Evolutionary conservation across 1,284 basidiomycete genomes (phyloP), one percentile per base, ranked within the genome.

Genomic region (Sporisorium sorghi): DNA sequence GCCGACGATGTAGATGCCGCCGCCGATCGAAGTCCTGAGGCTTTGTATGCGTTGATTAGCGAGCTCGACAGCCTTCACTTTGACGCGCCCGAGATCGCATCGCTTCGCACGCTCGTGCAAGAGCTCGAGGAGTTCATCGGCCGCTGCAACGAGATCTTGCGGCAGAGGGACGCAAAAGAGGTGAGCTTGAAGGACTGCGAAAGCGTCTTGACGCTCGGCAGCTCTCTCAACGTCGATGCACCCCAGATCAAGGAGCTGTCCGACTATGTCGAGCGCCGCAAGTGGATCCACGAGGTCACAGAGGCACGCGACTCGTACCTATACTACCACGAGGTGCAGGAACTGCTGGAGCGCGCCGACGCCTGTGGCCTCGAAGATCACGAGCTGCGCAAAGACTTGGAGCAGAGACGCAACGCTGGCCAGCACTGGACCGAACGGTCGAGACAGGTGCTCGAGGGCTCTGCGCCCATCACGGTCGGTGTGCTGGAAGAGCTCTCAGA

Each of bases 31-130:
- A 75, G 74, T 51, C 66, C 66, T 3, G 69, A 68, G 28, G 59
- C 72, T 5, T 23, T 80, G n/a, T 60, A 73, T 73, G 86, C 86
- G 11, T 86, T 93, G 24, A 85, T 93, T n/a, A 82, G 84, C 8
- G 90, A 93, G 78, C 91, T 91, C 3, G 89, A 91, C 47, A 86
- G 85, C 17, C 88, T 94, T 21, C 92, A 92, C 1, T 93, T 94
- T 78, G 92, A 94, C 70, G 88, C 89, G 58, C 88, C 89, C 7
- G 93, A 94, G 85, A 91, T 93, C 40, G 86, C 83, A 14, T 82
- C 86, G 14, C 87, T 94, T 32, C 87, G 86, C 49, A 85, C 80
- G 26, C 86, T 93, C 42, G 89, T 88, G 4, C 85, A 88, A 53
- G 89, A 90, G 71, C 89, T 92, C 9, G 89, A 92, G 76, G 89